These are phyloP conservation scores for Arthroderma sp. DNA, from an alignment of 2,329 filamentous ascomycete genomes.

Conservation along the genomic window DNA sequence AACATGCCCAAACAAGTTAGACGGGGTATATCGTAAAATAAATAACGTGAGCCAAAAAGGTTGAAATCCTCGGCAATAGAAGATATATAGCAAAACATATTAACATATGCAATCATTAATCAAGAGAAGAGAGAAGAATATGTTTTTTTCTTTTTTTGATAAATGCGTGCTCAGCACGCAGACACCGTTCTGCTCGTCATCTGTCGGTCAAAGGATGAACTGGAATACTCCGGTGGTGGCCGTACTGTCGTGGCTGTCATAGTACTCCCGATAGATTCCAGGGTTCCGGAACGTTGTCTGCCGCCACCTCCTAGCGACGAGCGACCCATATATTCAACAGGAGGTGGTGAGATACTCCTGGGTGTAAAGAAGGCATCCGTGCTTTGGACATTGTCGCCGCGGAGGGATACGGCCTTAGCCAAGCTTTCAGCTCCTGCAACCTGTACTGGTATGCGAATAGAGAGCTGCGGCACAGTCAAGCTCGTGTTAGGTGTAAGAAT, in stretches of 20 bases:
- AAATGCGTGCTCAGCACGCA: not conserved
- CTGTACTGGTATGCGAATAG: conserved; percentile 35
- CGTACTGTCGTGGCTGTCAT: not conserved
- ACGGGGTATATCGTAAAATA: not conserved
- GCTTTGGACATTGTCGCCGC: not conserved
- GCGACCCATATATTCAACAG: conserved; percentile 7
- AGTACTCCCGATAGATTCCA: not conserved
- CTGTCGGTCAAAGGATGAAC: not conserved
- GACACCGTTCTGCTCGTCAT: not conserved
- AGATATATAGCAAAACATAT: not conserved
- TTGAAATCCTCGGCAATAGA: not conserved
- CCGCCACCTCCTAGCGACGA: not conserved
- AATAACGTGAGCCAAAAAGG: not conserved
- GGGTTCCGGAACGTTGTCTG: not conserved
- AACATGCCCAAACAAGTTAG: not conserved
- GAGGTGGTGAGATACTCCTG: conserved; percentile 9
- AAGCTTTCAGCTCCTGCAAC: conserved; percentile 19
- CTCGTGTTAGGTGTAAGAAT: conserved; percentile 40
- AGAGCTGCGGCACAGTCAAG: conserved; percentile 29
- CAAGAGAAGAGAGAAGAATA: not conserved
- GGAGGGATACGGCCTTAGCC: conserved; percentile 4
- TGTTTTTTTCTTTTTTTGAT: not conserved
- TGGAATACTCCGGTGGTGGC: not conserved
- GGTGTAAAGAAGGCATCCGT: conserved; percentile 14
- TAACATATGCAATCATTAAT: not conserved